Conservation (phyloP, 1,284 basidiomycete genomes). For the Lentinula novae-zelandiae region DNA sequence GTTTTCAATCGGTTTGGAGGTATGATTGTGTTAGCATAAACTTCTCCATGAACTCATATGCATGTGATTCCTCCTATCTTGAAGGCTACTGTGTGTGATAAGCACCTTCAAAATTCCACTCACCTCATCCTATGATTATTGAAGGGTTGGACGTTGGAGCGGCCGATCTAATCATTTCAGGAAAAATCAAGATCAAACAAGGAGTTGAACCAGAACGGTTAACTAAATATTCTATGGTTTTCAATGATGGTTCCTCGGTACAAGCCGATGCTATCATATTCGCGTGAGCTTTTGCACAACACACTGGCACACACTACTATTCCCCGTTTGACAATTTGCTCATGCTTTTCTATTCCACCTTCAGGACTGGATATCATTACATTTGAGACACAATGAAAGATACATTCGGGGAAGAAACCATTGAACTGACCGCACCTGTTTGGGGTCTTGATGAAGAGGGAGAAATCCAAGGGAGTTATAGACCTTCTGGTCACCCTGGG, state of each 20-base stretch:
- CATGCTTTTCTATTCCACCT: background rate
- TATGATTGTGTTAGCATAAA: background rate
- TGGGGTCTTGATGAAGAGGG: conserved; percentile 25
- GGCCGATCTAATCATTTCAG: conserved; percentile 26
- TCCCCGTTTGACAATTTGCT: no score
- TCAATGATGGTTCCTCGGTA: conserved; percentile 28
- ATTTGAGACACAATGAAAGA: conserved; percentile 13
- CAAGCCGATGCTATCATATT: conserved; percentile 30
- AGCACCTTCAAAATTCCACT: background rate
- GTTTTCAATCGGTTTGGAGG: conserved; percentile 29
- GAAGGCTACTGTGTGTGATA: background rate
- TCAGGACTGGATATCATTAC: conserved; percentile 24
- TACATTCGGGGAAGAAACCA: conserved; percentile 22
- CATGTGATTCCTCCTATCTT: background rate
- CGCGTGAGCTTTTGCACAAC: conserved; percentile 21
- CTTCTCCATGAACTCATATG: background rate
- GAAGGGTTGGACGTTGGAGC: conserved; percentile 38
- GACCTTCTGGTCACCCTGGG: conserved; percentile 32
- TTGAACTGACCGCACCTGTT: conserved; percentile 19
- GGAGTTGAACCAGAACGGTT: conserved; percentile 26
- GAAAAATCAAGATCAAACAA: conserved; percentile 25
- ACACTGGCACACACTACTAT: no score
- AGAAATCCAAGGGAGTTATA: conserved; percentile 21
- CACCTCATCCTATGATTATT: background rate
- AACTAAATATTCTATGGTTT: conserved; percentile 22